Conservation (phyloP, 371 early-diverging fungal genomes). For the Enteropsectra breve region DNA sequence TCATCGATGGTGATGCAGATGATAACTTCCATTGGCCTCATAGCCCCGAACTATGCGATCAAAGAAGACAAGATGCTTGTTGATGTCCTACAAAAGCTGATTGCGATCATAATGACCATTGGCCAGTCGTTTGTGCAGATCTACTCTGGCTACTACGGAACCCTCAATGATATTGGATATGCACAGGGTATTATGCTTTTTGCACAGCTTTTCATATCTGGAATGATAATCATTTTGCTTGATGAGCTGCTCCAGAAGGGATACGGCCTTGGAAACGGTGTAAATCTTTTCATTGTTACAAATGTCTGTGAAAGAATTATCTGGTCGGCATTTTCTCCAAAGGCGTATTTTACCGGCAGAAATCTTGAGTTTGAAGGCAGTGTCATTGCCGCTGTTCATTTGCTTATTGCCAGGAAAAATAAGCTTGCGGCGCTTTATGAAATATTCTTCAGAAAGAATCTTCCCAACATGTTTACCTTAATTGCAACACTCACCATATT, state of each 20-base stretch:
- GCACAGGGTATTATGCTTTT: slow-evolving; percentile 80
- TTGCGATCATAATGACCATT: slow-evolving; percentile 73
- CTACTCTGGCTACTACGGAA: slow-evolving; percentile 89
- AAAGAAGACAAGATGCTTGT: slow-evolving; percentile 95
- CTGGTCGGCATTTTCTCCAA: slow-evolving; percentile 94
- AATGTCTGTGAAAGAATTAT: slow-evolving; percentile 96
- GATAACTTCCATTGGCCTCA: slow-evolving; percentile 81
- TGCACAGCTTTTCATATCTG: slow-evolving; percentile 86
- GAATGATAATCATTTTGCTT: slow-evolving; percentile 84
- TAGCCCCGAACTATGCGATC: slow-evolving; percentile 88
- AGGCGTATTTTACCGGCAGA: slow-evolving; percentile 83
- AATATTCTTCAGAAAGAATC: slow-evolving; percentile 83
- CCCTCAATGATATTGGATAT: slow-evolving; percentile 79
- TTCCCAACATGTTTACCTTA: slow-evolving; percentile 88
- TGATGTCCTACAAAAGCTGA: slow-evolving; percentile 81
- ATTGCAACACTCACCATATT: slow-evolving; percentile 79
- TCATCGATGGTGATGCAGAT: slow-evolving; percentile 98
- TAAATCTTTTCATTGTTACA: slow-evolving; percentile 95
- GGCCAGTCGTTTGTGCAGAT: slow-evolving; percentile 93
- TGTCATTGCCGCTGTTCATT: slow-evolving; percentile 80
- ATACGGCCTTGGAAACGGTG: slow-evolving; percentile 98
- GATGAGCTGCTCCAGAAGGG: slow-evolving; percentile 99
- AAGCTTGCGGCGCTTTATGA: slow-evolving; percentile 92
- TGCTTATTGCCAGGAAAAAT: slow-evolving; percentile 81
- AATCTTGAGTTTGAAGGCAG: slow-evolving; percentile 98